Evolutionary conservation across 1,284 basidiomycete genomes (phyloP).

Genomic region (Baeospora myosura): DNA sequence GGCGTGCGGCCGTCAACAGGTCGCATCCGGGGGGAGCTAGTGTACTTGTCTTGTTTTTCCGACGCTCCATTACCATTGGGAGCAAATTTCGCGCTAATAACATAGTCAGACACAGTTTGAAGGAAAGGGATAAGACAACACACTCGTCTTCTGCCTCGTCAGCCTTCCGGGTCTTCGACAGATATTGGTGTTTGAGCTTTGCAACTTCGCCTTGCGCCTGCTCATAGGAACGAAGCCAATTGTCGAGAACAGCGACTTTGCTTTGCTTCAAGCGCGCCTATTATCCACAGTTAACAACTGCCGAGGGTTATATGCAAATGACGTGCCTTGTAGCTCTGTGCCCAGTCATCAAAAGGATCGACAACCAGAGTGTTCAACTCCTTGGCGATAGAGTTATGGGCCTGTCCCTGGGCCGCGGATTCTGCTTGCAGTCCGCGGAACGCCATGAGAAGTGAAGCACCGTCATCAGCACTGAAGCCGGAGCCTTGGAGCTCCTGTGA

Average conservation of each 20-base stretch:
- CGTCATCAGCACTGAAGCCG: conserved; percentile 72
- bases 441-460: conserved; percentile 68
- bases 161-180: conserved; percentile 71
- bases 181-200: conserved; percentile 69
- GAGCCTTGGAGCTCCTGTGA: conserved; percentile 28
- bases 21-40: conserved; percentile 60
- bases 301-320: not conserved
- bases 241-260: conserved; percentile 52
- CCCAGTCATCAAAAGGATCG: conserved; percentile 72
- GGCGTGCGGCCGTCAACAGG: conserved; percentile 46
- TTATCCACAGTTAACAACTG: not conserved
- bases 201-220: conserved; percentile 53
- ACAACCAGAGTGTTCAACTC: conserved; percentile 63
- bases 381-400: conserved; percentile 57
- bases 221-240: conserved; percentile 69
- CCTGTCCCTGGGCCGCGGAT: conserved; percentile 55
- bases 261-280: conserved; percentile 56
- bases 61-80: conserved; percentile 42
- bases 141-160: conserved; percentile 93
- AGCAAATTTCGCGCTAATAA: conserved; percentile 71
- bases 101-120: too few relatives aligned
- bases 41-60: conserved; percentile 75
- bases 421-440: conserved; percentile 75
- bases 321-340: conserved; percentile 55
- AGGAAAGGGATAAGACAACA: conserved; percentile 9